Evolutionary conservation across 2,329 filamentous ascomycete species (phyloP), one percentile per base, ranked within the genome.

Genomic region (Periconia sp.): DNA sequence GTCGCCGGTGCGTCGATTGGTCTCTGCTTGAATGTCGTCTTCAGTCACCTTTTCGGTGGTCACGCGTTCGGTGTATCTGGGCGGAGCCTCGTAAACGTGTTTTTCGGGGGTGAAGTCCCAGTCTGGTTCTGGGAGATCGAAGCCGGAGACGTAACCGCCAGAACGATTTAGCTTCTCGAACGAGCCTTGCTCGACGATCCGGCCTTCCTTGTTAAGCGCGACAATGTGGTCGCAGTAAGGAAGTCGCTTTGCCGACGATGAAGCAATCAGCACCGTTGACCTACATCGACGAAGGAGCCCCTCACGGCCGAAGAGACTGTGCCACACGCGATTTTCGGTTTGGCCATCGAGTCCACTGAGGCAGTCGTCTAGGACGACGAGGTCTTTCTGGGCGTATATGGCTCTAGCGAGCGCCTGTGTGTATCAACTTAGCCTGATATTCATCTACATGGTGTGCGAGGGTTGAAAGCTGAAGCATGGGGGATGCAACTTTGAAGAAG

Each of bases 311-410:
- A 82, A 70, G 0, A 82, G 63, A 45, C 69, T 73, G 54, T 78
- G 71, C 62, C 80, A 81, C 14, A 82, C 76, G 31, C 74, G 70
- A 30, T 79, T 76, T 51, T 81, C 79, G 0, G 80, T 82, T 15
- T 76, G 70, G 10, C 74, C 68, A 58, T 82, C 81, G 7, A 83
- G 72, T 2, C 79, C 79, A 53, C 76, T 80, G n/a, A 83, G 73
- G 18, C 78, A 75, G 57, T 82, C 80, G 57, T 82, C 81, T 13
- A 83, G 70, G 18, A 83, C 71, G 30, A 82, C 66, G 23, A 81
- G 70, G 35, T 77, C 72, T 46, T 74, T 75, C 43, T 77, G 74
- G 18, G 80, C 74, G 61, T 82, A 83, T 10, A 82, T 69, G 14
- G 80, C 80, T 50, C 81, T 71, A 19, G 81, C 81, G n/a, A 82